phyloP scores from a whole-genome alignment of 129 eudicot species.

The Chrysanthemum lavandulifolium region DNA sequence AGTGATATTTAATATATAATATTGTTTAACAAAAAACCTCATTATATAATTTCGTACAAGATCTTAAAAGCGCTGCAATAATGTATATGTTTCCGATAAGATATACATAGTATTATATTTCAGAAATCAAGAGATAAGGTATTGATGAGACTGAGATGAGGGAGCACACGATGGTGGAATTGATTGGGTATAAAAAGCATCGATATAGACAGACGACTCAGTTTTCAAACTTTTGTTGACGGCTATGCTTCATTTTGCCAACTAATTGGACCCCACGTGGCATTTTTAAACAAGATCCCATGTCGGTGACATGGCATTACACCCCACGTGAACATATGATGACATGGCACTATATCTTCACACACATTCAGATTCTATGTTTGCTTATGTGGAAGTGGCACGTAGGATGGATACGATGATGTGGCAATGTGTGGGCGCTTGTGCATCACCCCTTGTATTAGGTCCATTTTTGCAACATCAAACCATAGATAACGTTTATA shows the following conservation, averaged over 20 bases:
- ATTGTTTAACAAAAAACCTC: too few species aligned
- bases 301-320: neutral
- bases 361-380: neutral
- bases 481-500: too few species aligned
- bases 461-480: too few species aligned
- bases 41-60: too few species aligned
- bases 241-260: slow-evolving; percentile 28
- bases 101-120: too few species aligned
- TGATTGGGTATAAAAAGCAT: slow-evolving; percentile 14
- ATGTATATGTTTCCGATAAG: too few species aligned
- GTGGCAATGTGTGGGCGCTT: neutral
- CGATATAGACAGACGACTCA: neutral
- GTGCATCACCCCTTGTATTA: too few species aligned
- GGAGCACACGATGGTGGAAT: slow-evolving; percentile 26
- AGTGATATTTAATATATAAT: too few species aligned
- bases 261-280: slow-evolving; percentile 27
- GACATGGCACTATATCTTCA: slow-evolving; percentile 1
- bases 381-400: slow-evolving; percentile 31
- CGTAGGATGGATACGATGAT: slow-evolving; percentile 8
- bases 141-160: slow-evolving; percentile 32
- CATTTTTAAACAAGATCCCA: neutral
- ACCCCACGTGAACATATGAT: slow-evolving; percentile 11
- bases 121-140: slow-evolving; percentile 23
- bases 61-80: too few species aligned
- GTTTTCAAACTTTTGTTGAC: slow-evolving; percentile 7